phyloP scores from a whole-genome alignment of 192 early-diverging fungal genomes.

The Coemansia sp. region DNA sequence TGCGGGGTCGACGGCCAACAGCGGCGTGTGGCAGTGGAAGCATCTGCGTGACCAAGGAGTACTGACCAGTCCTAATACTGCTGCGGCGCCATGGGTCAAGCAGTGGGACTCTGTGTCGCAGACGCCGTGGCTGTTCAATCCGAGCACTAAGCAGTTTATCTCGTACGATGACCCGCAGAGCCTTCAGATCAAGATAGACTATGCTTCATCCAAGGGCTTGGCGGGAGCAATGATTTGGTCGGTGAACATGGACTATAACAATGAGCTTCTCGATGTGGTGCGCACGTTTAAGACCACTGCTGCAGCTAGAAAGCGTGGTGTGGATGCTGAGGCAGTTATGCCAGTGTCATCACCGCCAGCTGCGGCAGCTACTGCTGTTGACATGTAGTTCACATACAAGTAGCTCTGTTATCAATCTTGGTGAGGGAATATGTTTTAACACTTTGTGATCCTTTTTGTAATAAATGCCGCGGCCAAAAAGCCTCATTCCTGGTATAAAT shows the following conservation, averaged over 20 bases:
- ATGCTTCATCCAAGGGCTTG: conserved; percentile 59
- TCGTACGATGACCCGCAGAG: conserved; percentile 71
- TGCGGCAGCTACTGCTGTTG: not conserved
- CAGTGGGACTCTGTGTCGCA: conserved; percentile 64
- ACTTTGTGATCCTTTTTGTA: not conserved
- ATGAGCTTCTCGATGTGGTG: conserved; percentile 58
- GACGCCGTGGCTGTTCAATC: conserved; percentile 76
- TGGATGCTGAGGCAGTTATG: not conserved
- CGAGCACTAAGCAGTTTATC: conserved; percentile 61
- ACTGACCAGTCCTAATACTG: conserved; percentile 49
- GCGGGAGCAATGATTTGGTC: conserved; percentile 69
- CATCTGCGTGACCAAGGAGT: conserved; percentile 64
- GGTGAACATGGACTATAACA: conserved; percentile 52
- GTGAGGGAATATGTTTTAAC: not conserved
- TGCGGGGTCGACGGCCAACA: conserved; percentile 47
- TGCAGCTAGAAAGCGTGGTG: not conserved
- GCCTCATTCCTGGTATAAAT: not conserved
- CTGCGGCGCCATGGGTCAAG: conserved; percentile 63
- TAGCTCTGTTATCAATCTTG: not conserved
- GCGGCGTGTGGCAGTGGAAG: conserved; percentile 69
- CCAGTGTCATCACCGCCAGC: not conserved
- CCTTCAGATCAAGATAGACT: conserved; percentile 63
- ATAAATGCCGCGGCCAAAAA: not conserved
- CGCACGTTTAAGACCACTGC: conserved; percentile 11
- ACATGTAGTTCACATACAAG: not conserved